Base-by-base conservation (phyloP, 1,284 basidiomycete species). In the Clitocybe nebularis region DNA sequence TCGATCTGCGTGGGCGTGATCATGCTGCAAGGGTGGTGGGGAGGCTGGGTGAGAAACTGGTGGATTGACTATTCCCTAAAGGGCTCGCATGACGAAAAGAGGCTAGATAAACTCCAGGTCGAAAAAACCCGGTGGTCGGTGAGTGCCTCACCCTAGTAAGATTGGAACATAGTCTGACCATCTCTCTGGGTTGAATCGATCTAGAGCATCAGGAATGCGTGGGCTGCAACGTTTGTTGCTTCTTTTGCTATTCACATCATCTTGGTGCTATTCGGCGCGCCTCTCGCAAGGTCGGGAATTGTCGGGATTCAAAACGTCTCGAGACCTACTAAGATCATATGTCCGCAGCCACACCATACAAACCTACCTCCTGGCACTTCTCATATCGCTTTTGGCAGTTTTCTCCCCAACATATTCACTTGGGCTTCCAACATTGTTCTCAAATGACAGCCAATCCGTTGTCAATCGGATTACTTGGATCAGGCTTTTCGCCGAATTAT, bases 191-290 rank as follows among this genome's bases (percentile, higher is more conserved):
- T 39, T 14, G 5, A 17, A 16, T 17, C 36, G 39, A 28, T 39
- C 41, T 41, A 81, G 79, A 66, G 59, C 21, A 50, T 79, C 14
- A 59, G 56, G 29, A 67, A 74, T 28, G 81, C 89, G 0, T 67
- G 68, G 44, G 38, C 71, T 5, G 68, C 78, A 22, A 86, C 88
- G 0, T 36, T 79, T 1, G 62, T 66, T 5, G 64, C 67, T 1
- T 71, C 85, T 1, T 25, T 78, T 8, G 51, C 68, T 3, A 61
- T 79, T 13, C 71, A 82, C 46, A 49, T 62, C 30, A 33, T 81
- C 2, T 49, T 86, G 1, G 63, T 88, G 6, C 57, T 89, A 8
- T 84, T 94, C 48, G 92, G 92, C 1, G 90, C 90, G 4, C 87
- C 89, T 0, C 51, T 87, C 5, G 48, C 68, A 30, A 76, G 71